A percentile compares a stretch with the other conserved stretches of the same genome.
Conservation (phyloP, 208 protist species). For the Crithidia acanthocephali region DNA sequence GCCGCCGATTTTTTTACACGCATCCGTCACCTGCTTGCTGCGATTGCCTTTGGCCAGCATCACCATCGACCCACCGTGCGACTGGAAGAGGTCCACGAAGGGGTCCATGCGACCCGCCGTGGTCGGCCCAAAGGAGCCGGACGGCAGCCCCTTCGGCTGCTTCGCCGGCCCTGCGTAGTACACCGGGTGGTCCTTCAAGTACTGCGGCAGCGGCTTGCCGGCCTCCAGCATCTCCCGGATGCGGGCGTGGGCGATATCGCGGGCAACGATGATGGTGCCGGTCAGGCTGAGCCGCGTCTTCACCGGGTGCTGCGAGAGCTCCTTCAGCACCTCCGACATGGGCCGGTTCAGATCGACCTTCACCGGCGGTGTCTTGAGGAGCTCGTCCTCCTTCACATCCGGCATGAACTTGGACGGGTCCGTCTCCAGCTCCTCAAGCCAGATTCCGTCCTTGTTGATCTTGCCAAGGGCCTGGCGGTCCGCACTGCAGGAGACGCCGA, state of each 20-base stretch:
- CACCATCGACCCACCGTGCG: slow-evolving; percentile 89
- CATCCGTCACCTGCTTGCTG: slow-evolving; percentile 88
- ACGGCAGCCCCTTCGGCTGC: slow-evolving; percentile 93
- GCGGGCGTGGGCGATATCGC: slow-evolving; percentile 97
- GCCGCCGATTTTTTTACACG: slow-evolving; percentile 96
- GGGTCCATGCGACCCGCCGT: slow-evolving; percentile 97
- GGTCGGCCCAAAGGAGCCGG: slow-evolving; percentile 97
- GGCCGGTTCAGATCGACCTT: slow-evolving; percentile 94
- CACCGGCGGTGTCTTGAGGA: slow-evolving; percentile 76
- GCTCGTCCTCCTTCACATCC: slow-evolving; percentile 83
- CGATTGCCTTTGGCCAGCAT: slow-evolving; percentile 98
- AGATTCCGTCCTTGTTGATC: slow-evolving; percentile 96
- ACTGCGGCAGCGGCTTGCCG: slow-evolving; percentile 91
- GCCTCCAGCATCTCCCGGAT: slow-evolving; percentile 91
- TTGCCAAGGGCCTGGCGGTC: slow-evolving; percentile 95
- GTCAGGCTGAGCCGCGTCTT: slow-evolving; percentile 94
- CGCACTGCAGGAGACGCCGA: slow-evolving; percentile 98
- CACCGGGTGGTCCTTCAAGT: slow-evolving; percentile 96
- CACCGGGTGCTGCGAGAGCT: slow-evolving; percentile 90
- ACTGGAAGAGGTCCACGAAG: slow-evolving; percentile 96
- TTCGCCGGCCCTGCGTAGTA: slow-evolving; percentile 99
- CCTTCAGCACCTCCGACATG: slow-evolving; percentile 85
- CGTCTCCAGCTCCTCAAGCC: slow-evolving; percentile 96
- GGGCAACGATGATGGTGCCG: slow-evolving; percentile 97
- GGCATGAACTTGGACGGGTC: slow-evolving; percentile 95